Evolutionary conservation across 768 basidiomycete species (phyloP), one percentile per base, ranked within the genome.

Genomic region (Lactarius evosmus): DNA sequence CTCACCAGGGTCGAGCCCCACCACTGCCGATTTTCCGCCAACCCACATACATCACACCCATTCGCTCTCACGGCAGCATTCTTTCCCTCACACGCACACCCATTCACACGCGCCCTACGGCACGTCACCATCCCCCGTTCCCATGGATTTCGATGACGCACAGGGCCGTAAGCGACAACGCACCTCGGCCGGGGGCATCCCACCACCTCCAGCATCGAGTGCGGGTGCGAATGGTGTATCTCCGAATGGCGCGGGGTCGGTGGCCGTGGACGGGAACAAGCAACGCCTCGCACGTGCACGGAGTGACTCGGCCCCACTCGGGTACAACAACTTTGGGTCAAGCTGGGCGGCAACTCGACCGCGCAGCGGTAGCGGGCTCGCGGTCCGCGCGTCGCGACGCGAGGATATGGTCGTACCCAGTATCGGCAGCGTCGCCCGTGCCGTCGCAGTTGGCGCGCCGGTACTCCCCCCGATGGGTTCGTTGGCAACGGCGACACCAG

Each of bases 291-390:
- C 80, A 57, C 78, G 87, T n/a, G 86, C 86, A 34, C 74, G 87
- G 69, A 87, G 86, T 69, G 87, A 89, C 69, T 84, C 83, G 34
- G 84, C 87, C 19, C 87, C 87, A 41, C 73, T 89, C 36, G 86
- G 86, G 49, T 85, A 85, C 70, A 80, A 70, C 8, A 54, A 54
- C 63, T 67, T 72, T 56, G 67, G 69, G 11, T 60, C 66, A 7
- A 76, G 68, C 67, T 74, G 78, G 77, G 67, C 75, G 36, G 70
- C 71, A 44, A 72, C 72, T 49, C 68, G 76, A 32, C 76, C 76
- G 57, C 63, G 76, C 30, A 76, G 75, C 69, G 76, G 76, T 58
- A 76, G 75, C 69, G 75, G 75, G 50, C 67, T 76, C 25, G 74
- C 70, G 22, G 66, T 69, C 46, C 66, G 68, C 4, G 65, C 66